phyloP scores from a whole-genome alignment of 2,329 filamentous ascomycete species.

The Ciborinia camelliae region DNA sequence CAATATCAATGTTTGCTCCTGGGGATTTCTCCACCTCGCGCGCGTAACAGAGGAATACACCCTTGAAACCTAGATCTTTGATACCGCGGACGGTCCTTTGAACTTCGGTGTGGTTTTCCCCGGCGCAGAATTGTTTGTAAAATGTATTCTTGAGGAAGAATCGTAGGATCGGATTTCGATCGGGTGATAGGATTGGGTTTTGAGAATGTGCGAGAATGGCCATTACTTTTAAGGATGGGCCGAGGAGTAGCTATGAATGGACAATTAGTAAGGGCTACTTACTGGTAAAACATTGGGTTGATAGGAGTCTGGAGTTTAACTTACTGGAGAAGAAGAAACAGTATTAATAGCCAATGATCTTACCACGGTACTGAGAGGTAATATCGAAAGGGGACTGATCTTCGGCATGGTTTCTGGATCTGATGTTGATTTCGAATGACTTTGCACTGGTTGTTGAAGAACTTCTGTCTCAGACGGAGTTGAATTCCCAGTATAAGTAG shows the following conservation, averaged over 20 bases:
- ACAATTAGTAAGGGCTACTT: slow-evolving; percentile 25
- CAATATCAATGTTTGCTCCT: slow-evolving; percentile 45
- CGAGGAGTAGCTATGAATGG: slow-evolving; percentile 53
- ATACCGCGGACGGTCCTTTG: slow-evolving; percentile 60
- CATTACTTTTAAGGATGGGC: slow-evolving; percentile 67
- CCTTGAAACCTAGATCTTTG: slow-evolving; percentile 73
- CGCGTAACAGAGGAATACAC: slow-evolving; percentile 82
- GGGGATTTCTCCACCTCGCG: slow-evolving; percentile 66
- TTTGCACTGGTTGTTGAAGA: slow-evolving; percentile 1
- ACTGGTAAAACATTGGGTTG: too few species aligned
- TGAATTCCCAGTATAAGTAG: slow-evolving; percentile 21
- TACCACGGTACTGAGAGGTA: slow-evolving; percentile 64
- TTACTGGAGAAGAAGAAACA: slow-evolving; percentile 62
- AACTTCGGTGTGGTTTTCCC: slow-evolving; percentile 69
- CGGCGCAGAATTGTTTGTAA: slow-evolving; percentile 88
- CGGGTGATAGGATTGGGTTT: slow-evolving; percentile 65
- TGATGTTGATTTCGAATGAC: background rate
- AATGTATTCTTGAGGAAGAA: slow-evolving; percentile 75
- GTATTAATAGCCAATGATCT: slow-evolving; percentile 67
- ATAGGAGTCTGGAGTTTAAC: background rate
- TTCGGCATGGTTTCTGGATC: slow-evolving; percentile 26
- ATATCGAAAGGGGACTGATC: slow-evolving; percentile 54
- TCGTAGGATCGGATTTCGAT: slow-evolving; percentile 69
- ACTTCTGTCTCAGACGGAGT: slow-evolving; percentile 21
- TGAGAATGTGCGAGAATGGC: slow-evolving; percentile 66